Evolutionary conservation across 139 green algal species (phyloP).

Genomic region (Pseudopediastrum boryanum): DNA sequence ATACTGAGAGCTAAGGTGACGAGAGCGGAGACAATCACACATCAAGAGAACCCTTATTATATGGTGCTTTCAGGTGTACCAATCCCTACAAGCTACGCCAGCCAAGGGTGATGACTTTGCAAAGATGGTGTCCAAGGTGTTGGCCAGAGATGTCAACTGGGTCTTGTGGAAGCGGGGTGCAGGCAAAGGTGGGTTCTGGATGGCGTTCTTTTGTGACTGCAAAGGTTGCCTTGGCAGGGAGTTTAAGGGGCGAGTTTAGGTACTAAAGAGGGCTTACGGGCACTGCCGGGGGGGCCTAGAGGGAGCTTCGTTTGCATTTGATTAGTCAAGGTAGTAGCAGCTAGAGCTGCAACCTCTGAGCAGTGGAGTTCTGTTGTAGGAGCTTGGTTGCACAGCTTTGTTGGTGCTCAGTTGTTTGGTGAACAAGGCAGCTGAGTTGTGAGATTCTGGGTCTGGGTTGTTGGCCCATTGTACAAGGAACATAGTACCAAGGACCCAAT

Average conservation of each 20-base stretch:
- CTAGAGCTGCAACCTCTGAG: not conserved
- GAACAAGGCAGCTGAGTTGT: not conserved
- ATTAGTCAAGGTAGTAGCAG: not conserved
- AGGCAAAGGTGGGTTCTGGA: not conserved
- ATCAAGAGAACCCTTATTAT: not conserved
- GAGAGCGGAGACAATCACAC: not conserved
- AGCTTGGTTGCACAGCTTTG: too few relatives aligned
- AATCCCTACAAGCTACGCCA: conserved; percentile 50
- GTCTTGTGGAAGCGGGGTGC: conserved; percentile 56
- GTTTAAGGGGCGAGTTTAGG: not conserved
- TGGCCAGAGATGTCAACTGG: conserved; percentile 53
- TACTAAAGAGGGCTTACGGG: not conserved
- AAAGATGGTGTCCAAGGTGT: conserved; percentile 43
- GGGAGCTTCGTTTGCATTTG: too few relatives aligned
- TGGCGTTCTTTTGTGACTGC: not conserved
- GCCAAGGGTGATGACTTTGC: conserved; percentile 53
- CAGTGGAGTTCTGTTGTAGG: too few relatives aligned
- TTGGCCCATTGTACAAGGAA: conserved; percentile 24
- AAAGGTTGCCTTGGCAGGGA: not conserved
- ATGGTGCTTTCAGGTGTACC: conserved; percentile 41
- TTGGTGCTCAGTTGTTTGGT: not conserved
- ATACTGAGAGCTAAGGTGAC: not conserved
- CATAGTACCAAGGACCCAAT: not conserved
- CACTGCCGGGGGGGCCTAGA: too few relatives aligned
- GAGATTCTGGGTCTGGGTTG: not conserved